Evolutionary conservation across 2,329 filamentous ascomycete species (phyloP).

Genomic region (Aschersonia sp.): DNA sequence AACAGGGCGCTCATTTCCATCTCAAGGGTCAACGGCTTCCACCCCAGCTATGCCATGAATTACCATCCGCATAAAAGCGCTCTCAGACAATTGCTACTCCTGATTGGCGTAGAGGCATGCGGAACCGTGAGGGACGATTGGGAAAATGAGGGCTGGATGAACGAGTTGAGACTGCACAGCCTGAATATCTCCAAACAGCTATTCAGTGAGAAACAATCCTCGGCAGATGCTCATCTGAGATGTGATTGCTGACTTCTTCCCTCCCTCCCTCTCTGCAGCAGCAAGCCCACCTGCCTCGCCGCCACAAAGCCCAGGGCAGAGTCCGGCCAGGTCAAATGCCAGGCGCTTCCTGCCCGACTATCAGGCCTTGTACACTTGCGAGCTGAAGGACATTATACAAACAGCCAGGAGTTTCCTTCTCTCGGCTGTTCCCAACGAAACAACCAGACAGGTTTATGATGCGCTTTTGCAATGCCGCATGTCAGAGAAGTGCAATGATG

Average conservation of each 20-base stretch:
- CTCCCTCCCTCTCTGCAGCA: too few relatives aligned
- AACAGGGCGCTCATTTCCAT: neutral
- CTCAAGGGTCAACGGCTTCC: constrained; percentile 7
- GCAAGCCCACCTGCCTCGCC: too few relatives aligned
- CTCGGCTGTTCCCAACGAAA: neutral
- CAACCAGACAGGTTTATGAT: neutral
- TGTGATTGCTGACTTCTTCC: neutral
- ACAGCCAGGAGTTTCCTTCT: neutral
- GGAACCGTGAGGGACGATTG: constrained; percentile 1
- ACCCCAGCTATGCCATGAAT: constrained; percentile 8
- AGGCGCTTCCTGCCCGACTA: neutral
- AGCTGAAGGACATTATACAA: neutral
- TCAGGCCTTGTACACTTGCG: neutral
- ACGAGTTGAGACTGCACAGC: constrained; percentile 1
- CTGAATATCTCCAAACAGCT: neutral
- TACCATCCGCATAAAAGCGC: constrained; percentile 5
- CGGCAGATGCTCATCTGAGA: neutral
- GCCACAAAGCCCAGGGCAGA: neutral
- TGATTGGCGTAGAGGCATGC: constrained; percentile 4
- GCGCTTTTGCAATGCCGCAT: neutral
- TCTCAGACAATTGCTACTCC: constrained; percentile 5
- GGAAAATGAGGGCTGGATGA: constrained; percentile 4
- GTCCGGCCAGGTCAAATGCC: neutral
- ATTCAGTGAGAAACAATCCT: neutral
- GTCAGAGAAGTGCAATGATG: constrained; percentile 4